phyloP scores from a whole-genome alignment of 768 basidiomycete species.

The Amanita subjunquillea region DNA sequence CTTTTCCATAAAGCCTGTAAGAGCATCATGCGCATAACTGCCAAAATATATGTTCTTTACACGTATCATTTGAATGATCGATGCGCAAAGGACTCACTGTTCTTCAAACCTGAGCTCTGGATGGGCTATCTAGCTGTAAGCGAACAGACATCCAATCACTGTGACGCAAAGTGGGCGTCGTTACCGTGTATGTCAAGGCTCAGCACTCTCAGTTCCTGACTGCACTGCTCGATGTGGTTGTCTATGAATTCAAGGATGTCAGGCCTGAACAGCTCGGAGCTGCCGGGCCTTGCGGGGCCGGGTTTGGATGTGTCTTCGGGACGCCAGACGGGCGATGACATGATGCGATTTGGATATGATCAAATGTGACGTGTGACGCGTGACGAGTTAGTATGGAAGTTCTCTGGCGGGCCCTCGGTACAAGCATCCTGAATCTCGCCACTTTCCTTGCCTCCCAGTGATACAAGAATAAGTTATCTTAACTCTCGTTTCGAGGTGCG shows the following conservation, averaged over 20 bases:
- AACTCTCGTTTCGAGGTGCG: no score
- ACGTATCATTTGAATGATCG: background rate
- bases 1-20: slow-evolving; percentile 55
- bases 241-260: slow-evolving; percentile 58
- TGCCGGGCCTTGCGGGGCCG: slow-evolving; percentile 20
- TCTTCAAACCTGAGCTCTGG: slow-evolving; percentile 66
- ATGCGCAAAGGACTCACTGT: slow-evolving; percentile 29
- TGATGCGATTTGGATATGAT: background rate
- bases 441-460: no score
- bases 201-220: slow-evolving; percentile 42
- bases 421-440: no score
- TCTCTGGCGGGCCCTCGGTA: no score
- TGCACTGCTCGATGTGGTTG: slow-evolving; percentile 38
- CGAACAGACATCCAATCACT: slow-evolving; percentile 2
- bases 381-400: no score
- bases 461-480: no score
- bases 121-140: slow-evolving; percentile 44
- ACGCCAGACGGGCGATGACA: slow-evolving; percentile 26
- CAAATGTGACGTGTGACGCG: background rate
- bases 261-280: slow-evolving; percentile 33
- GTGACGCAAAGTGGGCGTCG: slow-evolving; percentile 6
- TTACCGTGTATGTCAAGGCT: slow-evolving; percentile 68
- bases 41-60: background rate
- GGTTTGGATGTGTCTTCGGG: slow-evolving; percentile 25
- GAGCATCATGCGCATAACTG: slow-evolving; percentile 63